Evolutionary conservation across 805 yeast genomes (phyloP).

Genomic region (Barnettozyma wickerhamii): DNA sequence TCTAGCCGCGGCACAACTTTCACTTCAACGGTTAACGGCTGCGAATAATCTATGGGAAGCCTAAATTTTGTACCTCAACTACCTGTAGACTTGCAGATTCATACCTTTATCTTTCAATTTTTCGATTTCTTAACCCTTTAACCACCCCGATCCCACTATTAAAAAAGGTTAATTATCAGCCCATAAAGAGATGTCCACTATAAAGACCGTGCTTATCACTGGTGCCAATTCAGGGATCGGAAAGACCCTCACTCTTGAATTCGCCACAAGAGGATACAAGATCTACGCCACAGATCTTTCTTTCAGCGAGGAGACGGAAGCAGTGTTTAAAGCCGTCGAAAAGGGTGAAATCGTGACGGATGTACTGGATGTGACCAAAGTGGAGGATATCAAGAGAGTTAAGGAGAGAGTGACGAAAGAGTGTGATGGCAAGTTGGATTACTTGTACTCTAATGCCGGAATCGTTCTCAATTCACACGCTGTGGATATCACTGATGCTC

Average conservation of each 20-base stretch:
- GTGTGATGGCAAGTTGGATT: constrained; percentile 31
- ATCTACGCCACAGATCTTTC: constrained; percentile 34
- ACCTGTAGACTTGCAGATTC: too few relatives aligned
- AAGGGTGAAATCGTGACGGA: neutral
- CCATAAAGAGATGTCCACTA: neutral
- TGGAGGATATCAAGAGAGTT: constrained; percentile 26
- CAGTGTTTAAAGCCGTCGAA: constrained; percentile 14
- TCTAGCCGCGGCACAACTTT: too few relatives aligned
- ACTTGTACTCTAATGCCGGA: constrained; percentile 42
- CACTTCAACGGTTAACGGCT: too few relatives aligned
- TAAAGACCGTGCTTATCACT: constrained; percentile 32
- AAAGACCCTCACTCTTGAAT: constrained; percentile 40
- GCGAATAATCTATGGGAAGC: too few relatives aligned
- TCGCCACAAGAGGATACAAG: constrained; percentile 36
- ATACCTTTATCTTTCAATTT: too few relatives aligned
- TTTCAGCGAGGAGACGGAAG: constrained; percentile 27
- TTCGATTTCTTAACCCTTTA: too few relatives aligned
- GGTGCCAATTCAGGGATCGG: constrained; percentile 65
- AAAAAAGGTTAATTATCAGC: too few relatives aligned
- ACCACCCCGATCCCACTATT: neutral
- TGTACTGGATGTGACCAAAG: constrained; percentile 32
- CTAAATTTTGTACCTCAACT: too few relatives aligned
- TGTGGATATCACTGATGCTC: constrained; percentile 29
- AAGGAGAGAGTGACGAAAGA: constrained; percentile 21
- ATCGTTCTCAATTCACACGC: constrained; percentile 27